Evolutionary conservation across 139 green algal genomes (phyloP).

Genomic region (Coccomyxa sp.): DNA sequence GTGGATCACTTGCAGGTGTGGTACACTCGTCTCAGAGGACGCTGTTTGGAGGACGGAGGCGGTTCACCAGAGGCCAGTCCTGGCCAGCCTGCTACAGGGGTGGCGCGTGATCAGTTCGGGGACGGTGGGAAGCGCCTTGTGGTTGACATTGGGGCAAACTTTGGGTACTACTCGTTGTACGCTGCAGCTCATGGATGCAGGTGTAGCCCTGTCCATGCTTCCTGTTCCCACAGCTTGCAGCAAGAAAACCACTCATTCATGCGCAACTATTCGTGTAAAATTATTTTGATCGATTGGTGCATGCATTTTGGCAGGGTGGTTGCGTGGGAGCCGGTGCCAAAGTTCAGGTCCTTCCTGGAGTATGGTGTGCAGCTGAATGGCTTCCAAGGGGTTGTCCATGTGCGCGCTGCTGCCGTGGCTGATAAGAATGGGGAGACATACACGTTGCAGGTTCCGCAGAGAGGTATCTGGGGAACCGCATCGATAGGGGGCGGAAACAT

Average conservation of each 20-base stretch:
- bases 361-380: constrained; percentile 54
- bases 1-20: background rate
- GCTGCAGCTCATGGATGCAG: constrained; percentile 66
- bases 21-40: background rate
- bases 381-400: constrained; percentile 19
- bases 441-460: constrained; percentile 38
- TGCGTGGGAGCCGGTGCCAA: constrained; percentile 73
- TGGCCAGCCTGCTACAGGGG: too few relatives aligned
- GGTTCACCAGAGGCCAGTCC: background rate
- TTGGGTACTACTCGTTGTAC: constrained; percentile 74
- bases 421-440: constrained; percentile 17
- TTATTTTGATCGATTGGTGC: background rate
- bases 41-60: background rate
- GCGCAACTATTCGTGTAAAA: background rate
- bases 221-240: background rate
- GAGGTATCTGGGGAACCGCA: constrained; percentile 67
- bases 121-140: constrained; percentile 33
- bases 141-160: constrained; percentile 74
- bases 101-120: too few relatives aligned
- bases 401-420: constrained; percentile 20
- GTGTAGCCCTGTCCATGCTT: constrained; percentile 13
- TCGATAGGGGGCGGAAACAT: constrained; percentile 66
- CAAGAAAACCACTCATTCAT: background rate
- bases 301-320: constrained; percentile 46
- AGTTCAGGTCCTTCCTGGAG: constrained; percentile 66